Conservation (phyloP, 208 protist genomes). For the Phytomonas sp. region DNA sequence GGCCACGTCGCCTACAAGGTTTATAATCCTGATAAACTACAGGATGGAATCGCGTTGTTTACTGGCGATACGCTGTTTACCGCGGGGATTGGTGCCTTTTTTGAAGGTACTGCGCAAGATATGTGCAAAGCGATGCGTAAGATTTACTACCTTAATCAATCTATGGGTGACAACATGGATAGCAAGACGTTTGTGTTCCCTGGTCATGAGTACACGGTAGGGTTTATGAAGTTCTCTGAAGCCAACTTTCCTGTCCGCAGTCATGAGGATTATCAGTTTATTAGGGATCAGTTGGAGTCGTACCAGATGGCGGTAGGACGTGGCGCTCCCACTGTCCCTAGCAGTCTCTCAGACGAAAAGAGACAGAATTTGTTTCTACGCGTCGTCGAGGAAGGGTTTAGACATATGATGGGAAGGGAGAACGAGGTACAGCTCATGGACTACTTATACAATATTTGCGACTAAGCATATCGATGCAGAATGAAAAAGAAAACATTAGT, state of each 20-base stretch:
- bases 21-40: constrained; percentile 18
- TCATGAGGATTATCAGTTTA: constrained; percentile 24
- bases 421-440: constrained; percentile 44
- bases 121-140: constrained; percentile 70
- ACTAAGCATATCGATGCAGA: constrained; percentile 20
- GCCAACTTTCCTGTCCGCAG: constrained; percentile 14
- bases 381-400: constrained; percentile 43
- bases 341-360: constrained; percentile 76
- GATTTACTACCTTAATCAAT: constrained; percentile 42
- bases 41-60: constrained; percentile 78
- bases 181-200: constrained; percentile 63
- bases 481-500: background rate
- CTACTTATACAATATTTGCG: constrained; percentile 75
- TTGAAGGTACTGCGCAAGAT: constrained; percentile 79
- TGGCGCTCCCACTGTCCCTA: constrained; percentile 61
- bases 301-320: constrained; percentile 34
- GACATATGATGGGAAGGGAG: constrained; percentile 27
- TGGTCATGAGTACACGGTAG: constrained; percentile 87
- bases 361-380: constrained; percentile 84
- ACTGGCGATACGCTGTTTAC: constrained; percentile 93
- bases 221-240: constrained; percentile 64
- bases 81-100: constrained; percentile 89
- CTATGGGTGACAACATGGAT: constrained; percentile 18
- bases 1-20: constrained; percentile 78
- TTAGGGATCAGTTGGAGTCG: constrained; percentile 30